Percentiles rank a stretch among this genome's conserved stretches.
phyloP scores from a whole-genome alignment of 2,329 filamentous ascomycete genomes.

The Fusarium bulbicola region DNA sequence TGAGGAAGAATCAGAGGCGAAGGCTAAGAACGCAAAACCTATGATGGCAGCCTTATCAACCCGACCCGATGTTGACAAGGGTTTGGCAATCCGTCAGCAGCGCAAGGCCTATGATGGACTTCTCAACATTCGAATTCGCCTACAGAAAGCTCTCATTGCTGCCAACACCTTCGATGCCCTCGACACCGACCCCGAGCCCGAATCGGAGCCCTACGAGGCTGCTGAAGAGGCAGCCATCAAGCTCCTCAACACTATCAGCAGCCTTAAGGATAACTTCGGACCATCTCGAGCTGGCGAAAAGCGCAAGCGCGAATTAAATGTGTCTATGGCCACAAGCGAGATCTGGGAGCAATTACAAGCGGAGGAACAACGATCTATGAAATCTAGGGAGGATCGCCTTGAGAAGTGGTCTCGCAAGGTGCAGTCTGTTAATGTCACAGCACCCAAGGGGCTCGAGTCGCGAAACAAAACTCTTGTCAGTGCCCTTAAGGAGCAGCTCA shows the following conservation, averaged over 20 bases:
- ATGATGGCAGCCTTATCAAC: constrained; percentile 45
- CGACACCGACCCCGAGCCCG: constrained; percentile 50
- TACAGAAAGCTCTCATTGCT: constrained; percentile 89
- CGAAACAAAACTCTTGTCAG: constrained; percentile 63
- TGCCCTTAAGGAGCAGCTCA: constrained; percentile 74
- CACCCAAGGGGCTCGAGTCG: constrained; percentile 40
- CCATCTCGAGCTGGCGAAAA: constrained; percentile 66
- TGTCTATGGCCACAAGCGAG: constrained; percentile 66
- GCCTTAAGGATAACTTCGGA: constrained; percentile 70
- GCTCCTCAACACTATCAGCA: constrained; percentile 83
- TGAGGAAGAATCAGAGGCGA: constrained; percentile 42
- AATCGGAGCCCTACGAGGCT: constrained; percentile 69
- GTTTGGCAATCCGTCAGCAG: constrained; percentile 85
- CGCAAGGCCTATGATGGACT: constrained; percentile 87
- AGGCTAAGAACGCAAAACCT: constrained; percentile 46
- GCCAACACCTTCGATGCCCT: constrained; percentile 75
- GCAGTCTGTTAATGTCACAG: constrained; percentile 56
- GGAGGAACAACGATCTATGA: constrained; percentile 67
- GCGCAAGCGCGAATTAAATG: constrained; percentile 64
- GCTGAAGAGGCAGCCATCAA: constrained; percentile 87
- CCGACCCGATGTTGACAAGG: constrained; percentile 77
- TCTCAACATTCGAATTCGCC: constrained; percentile 87
- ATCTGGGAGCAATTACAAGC: constrained; percentile 78
- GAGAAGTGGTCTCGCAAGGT: constrained; percentile 90
- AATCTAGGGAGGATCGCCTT: constrained; percentile 75